Percentiles rank a stretch among this genome's conserved stretches.
phyloP scores from a whole-genome alignment of 139 green algal species.

The Ettlia oleoabundans region DNA sequence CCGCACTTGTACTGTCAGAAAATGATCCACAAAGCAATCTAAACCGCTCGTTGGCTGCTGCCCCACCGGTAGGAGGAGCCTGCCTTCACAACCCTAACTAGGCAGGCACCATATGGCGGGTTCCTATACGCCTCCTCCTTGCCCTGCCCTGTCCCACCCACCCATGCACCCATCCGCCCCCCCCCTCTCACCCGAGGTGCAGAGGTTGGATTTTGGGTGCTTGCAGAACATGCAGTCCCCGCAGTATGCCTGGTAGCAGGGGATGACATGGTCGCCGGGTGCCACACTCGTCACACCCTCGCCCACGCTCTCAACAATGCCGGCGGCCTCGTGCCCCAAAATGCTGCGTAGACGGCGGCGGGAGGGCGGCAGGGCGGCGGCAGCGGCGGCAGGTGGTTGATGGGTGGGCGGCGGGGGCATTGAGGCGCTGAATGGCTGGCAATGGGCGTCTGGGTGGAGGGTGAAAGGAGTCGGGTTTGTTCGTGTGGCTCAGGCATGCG shows the following conservation, averaged over 20 bases:
- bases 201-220: slow-evolving; percentile 93
- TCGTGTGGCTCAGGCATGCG: not conserved
- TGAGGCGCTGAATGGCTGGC: no score
- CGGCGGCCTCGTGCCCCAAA: slow-evolving; percentile 96
- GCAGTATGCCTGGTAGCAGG: slow-evolving; percentile 93
- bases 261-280: slow-evolving; percentile 91
- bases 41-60: no score
- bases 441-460: no score
- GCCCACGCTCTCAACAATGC: slow-evolving; percentile 96
- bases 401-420: no score
- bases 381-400: no score
- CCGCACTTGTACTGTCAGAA: no score
- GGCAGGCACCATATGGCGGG: no score
- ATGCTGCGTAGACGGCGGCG: slow-evolving; percentile 55
- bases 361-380: not conserved
- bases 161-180: not conserved
- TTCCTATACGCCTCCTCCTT: no score
- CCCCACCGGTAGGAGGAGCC: no score
- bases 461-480: no score
- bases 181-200: slow-evolving; percentile 50
- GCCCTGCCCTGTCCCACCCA: not conserved
- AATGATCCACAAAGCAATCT: no score
- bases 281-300: slow-evolving; percentile 77
- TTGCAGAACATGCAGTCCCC: slow-evolving; percentile 97
- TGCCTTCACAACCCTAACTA: no score